Evolutionary conservation across 805 yeast species (phyloP).

Genomic region (Metschnikowia vanudenii): DNA sequence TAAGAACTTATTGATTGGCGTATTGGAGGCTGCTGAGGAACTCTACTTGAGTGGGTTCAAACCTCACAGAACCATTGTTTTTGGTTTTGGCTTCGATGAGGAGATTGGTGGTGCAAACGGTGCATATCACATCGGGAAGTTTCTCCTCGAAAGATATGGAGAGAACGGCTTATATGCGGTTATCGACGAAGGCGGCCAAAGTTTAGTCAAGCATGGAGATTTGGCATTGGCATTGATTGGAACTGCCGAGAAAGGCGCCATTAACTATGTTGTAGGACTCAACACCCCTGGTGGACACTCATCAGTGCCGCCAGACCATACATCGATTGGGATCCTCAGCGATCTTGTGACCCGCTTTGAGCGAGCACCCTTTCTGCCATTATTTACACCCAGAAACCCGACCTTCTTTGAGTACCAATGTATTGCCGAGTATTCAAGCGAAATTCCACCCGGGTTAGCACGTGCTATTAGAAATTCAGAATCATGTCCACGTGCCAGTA

Average conservation of each 20-base stretch:
- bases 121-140: conserved; percentile 10
- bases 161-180: conserved; percentile 15
- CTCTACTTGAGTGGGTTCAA: conserved; percentile 7
- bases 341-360: conserved; percentile 58
- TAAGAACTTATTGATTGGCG: conserved; percentile 63
- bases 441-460: conserved; percentile 21
- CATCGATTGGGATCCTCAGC: conserved; percentile 71
- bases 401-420: conserved; percentile 57
- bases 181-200: conserved; percentile 19
- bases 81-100: conserved; percentile 19
- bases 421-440: conserved; percentile 43
- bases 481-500: conserved; percentile 31
- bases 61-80: conserved; percentile 13
- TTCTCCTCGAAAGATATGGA: conserved; percentile 13
- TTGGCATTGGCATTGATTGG: conserved; percentile 15
- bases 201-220: conserved; percentile 10
- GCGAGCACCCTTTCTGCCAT: conserved; percentile 48
- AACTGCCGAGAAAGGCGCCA: conserved; percentile 17
- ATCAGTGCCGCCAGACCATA: conserved; percentile 75
- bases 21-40: conserved; percentile 45
- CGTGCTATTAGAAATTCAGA: conserved; percentile 35
- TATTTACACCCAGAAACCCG: conserved; percentile 58
- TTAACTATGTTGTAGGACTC: conserved; percentile 29
- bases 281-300: conserved; percentile 77
- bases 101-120: conserved; percentile 16